These are phyloP conservation scores for Microdochium paspali DNA, from an alignment of 2,329 filamentous ascomycete genomes.

Conservation along the genomic window DNA sequence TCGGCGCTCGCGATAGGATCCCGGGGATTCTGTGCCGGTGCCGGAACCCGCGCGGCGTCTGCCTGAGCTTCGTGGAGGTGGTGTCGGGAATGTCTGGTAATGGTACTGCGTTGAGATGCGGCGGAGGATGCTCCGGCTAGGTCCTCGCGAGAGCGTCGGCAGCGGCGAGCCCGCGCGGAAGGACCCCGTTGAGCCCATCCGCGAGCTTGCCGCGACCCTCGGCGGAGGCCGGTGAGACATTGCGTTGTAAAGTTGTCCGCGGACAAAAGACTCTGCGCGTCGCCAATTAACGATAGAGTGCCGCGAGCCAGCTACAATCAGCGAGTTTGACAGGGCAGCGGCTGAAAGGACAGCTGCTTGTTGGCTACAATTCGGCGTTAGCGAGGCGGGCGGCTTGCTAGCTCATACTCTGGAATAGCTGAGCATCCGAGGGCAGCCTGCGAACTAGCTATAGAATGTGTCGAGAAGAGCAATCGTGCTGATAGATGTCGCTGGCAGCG, in stretches of 20 bases:
- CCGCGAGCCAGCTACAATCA: too few species aligned
- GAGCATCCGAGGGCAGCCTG: too few species aligned
- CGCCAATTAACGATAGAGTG: too few species aligned
- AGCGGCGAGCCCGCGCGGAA: slow-evolving; percentile 22
- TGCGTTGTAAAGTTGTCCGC: neutral
- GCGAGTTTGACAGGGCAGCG: too few species aligned
- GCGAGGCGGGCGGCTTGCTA: too few species aligned
- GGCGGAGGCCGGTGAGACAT: slow-evolving; percentile 4
- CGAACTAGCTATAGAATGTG: too few species aligned
- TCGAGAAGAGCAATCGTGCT: too few species aligned
- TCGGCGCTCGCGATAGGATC: slow-evolving; percentile 9
- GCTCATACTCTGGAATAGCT: too few species aligned
- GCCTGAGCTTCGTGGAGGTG: slow-evolving; percentile 59
- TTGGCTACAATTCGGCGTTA: too few species aligned
- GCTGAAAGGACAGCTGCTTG: too few species aligned
- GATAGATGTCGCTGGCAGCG: too few species aligned
- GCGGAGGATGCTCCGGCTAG: slow-evolving; percentile 10
- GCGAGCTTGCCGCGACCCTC: neutral
- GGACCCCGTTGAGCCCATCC: slow-evolving; percentile 15
- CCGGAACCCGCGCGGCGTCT: slow-evolving; percentile 18
- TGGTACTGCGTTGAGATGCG: slow-evolving; percentile 38
- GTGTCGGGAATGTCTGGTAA: slow-evolving; percentile 76
- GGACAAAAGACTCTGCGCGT: too few species aligned
- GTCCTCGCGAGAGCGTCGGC: slow-evolving; percentile 9
- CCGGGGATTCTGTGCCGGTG: slow-evolving; percentile 16